phyloP scores from a whole-genome alignment of 2,329 filamentous ascomycete species.

The Botrytis fragariae region DNA sequence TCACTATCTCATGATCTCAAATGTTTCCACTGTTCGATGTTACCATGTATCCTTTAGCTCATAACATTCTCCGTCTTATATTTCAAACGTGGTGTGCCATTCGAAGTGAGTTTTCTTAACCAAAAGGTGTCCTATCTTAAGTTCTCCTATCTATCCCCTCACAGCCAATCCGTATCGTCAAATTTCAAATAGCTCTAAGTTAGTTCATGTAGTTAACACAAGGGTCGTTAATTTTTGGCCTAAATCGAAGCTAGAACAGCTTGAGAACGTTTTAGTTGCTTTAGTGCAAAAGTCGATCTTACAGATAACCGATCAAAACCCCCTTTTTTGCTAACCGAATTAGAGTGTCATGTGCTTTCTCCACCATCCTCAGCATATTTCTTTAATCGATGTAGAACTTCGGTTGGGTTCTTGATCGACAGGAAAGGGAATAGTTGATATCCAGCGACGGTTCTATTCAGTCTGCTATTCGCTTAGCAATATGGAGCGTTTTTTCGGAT shows the following conservation, averaged over 20 bases:
- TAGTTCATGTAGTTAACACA: not conserved
- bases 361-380: not conserved
- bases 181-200: not conserved
- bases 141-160: not conserved
- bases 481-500: not conserved
- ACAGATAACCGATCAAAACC: not conserved
- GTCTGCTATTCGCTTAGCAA: not conserved
- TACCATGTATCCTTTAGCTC: not conserved
- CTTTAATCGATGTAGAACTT: not conserved
- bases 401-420: fast-evolving
- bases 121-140: not conserved
- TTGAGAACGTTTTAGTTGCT: not conserved
- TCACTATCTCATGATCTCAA: not conserved
- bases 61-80: not conserved
- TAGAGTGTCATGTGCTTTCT: not conserved
- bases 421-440: not conserved
- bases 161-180: not conserved
- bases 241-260: not conserved
- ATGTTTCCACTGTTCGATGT: not conserved
- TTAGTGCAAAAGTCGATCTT: not conserved
- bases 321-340: not conserved
- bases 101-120: not conserved
- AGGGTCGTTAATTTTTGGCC: fast-evolving
- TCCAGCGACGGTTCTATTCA: not conserved
- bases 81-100: not conserved